Evolutionary conservation across 177 flowering plant genomes (phyloP).

Genomic region (Vitis hybrid): DNA sequence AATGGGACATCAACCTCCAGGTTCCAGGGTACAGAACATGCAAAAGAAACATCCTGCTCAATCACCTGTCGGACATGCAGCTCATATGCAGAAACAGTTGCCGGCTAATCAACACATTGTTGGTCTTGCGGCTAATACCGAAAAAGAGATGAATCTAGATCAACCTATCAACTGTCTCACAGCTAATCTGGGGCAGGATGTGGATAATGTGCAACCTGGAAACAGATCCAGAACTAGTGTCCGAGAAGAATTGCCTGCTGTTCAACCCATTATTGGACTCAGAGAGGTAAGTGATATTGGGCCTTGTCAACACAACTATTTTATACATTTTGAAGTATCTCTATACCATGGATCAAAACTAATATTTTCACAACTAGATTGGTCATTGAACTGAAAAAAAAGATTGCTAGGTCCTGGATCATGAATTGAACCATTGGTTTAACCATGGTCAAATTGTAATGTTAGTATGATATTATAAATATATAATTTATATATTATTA

Average conservation of each 20-base stretch:
- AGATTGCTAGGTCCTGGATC: too few species aligned
- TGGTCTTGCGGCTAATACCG: slow-evolving; percentile 7
- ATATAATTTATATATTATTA: too few species aligned
- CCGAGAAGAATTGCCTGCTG: slow-evolving; percentile 10
- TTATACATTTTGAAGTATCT: too few species aligned
- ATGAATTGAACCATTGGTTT: too few species aligned
- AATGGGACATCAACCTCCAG: slow-evolving; percentile 39
- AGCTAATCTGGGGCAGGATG: slow-evolving; percentile 20
- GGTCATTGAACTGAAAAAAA: too few species aligned
- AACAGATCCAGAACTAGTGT: slow-evolving; percentile 10
- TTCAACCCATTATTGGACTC: slow-evolving; percentile 20
- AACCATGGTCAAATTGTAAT: too few species aligned
- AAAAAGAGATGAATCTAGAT: slow-evolving; percentile 10
- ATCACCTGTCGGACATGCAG: slow-evolving; percentile 15
- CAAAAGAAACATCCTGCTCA: slow-evolving; percentile 17
- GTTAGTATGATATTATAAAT: too few species aligned
- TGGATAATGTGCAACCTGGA: slow-evolving; percentile 20
- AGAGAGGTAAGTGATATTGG: slow-evolving; percentile 31
- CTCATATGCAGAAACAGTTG: slow-evolving; percentile 18
- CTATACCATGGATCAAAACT: too few species aligned
- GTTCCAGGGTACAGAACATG: slow-evolving; percentile 8
- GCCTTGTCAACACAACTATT: neutral
- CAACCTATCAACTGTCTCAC: slow-evolving; percentile 15
- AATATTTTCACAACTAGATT: too few species aligned
- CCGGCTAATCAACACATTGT: slow-evolving; percentile 13